Evolutionary conservation across 805 yeast species (phyloP).

Genomic region (Cyberlindnera misumaiensis): DNA sequence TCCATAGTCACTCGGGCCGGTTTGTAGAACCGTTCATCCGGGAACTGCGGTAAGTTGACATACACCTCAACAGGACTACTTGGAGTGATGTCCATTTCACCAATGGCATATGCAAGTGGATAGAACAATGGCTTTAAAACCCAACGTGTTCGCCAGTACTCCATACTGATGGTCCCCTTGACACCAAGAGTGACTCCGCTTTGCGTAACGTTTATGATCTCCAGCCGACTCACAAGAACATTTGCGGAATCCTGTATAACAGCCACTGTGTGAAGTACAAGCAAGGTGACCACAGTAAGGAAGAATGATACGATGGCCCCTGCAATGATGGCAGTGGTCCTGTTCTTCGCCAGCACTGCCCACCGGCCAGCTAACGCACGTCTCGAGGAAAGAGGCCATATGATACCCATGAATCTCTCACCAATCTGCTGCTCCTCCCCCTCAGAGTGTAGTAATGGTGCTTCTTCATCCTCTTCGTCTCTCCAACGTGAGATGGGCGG

Average conservation of each 20-base stretch:
- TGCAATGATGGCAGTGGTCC: too few relatives aligned
- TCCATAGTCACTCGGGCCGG: constrained; percentile 5
- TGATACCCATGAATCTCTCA: too few relatives aligned
- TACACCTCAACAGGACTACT: constrained; percentile 6
- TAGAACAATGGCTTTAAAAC: constrained; percentile 5
- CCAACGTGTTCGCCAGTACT: constrained; percentile 12
- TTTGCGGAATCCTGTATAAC: constrained; percentile 4
- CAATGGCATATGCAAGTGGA: constrained; percentile 5
- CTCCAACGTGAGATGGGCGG: too few relatives aligned
- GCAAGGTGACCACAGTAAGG: too few relatives aligned
- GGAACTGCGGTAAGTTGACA: constrained; percentile 7
- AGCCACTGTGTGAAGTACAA: not conserved
- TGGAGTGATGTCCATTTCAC: constrained; percentile 4
- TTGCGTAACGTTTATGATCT: constrained; percentile 8
- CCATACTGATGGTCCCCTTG: constrained; percentile 9
- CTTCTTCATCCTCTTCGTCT: too few relatives aligned
- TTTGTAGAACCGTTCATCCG: constrained; percentile 1
- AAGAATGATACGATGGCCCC: too few relatives aligned
- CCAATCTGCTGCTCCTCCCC: too few relatives aligned
- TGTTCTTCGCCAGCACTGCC: too few relatives aligned
- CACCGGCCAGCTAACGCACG: too few relatives aligned
- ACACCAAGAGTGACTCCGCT: constrained; percentile 12
- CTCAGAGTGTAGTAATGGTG: too few relatives aligned
- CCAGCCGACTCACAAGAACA: constrained; percentile 2
- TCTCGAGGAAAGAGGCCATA: too few relatives aligned